Evolutionary conservation across 2,329 filamentous ascomycete genomes (phyloP).

Genomic region (Gaeumannomyces tritici): DNA sequence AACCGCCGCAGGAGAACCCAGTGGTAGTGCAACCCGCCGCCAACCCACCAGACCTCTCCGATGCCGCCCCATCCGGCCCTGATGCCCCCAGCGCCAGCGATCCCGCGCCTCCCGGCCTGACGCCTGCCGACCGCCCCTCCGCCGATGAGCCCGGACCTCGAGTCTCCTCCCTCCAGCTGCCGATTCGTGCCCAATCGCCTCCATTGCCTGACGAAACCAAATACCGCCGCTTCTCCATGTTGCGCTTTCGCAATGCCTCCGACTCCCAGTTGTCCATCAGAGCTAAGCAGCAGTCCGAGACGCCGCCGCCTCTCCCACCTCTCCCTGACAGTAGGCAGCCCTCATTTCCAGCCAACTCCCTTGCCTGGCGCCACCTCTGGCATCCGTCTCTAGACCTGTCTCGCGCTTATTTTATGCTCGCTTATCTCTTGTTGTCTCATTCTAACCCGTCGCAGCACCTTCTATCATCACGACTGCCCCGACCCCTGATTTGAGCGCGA

Average conservation of each 20-base stretch:
- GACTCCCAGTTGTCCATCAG: conserved; percentile 77
- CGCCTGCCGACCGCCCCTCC: conserved; percentile 16
- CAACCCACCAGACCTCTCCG: conserved; percentile 6
- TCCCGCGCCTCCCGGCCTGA: conserved; percentile 20
- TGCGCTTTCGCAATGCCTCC: conserved; percentile 85
- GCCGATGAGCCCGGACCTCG: conserved; percentile 13
- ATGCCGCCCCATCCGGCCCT: conserved; percentile 10
- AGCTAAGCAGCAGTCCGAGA: conserved; percentile 58
- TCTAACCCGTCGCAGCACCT: conserved; percentile 36
- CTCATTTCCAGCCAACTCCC: background rate
- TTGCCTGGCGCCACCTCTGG: background rate
- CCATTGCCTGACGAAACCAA: conserved; percentile 46
- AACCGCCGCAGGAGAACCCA: conserved; percentile 5
- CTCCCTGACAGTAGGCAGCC: background rate
- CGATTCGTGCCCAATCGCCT: conserved; percentile 33
- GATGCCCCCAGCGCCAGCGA: conserved; percentile 13
- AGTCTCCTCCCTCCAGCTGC: conserved; percentile 12
- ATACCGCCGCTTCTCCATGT: conserved; percentile 56
- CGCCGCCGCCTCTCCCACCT: conserved; percentile 45
- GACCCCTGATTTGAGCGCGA: conserved; percentile 50
- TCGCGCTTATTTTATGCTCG: background rate
- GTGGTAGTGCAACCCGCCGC: background rate
- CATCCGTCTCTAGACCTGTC: background rate
- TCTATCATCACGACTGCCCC: conserved; percentile 89
- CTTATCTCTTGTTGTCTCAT: conserved; percentile 12